Evolutionary conservation across 1,284 basidiomycete species (phyloP), one percentile per base, ranked within the genome.

Genomic region (Sparassis latifolia): DNA sequence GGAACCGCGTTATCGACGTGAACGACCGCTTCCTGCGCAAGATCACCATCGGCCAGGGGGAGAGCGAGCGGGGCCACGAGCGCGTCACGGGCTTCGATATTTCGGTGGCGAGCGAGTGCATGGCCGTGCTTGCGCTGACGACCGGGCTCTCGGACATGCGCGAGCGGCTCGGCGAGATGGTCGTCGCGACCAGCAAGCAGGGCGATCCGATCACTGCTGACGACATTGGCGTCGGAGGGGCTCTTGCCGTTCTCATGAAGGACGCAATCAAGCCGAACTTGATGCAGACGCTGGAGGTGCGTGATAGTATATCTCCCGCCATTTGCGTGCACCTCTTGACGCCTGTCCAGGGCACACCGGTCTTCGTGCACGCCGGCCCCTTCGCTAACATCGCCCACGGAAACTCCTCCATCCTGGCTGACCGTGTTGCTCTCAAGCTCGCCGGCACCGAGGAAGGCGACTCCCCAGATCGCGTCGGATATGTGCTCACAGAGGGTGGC

Each of bases 321-420:
- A 5, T 7, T n/a, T 42, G 2, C 12, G 27, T 41, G 3, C 33
- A 44, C 33, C 41, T 10, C 5, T 33, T 44, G 7, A 48, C 35
- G 10, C 5, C 35, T 9, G 45, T 47, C 6, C 54, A 85, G 82
- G 96, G 96, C 47, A 99, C 96, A 1, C 96, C 96, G 35, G 97
- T 99, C 53, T 98, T 99, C 66, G 97, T 99, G 5, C 96, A 99
- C 69, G 96, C 96, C 6, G 96, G 96, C 49, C 97, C 96, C 12
- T 99, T 99, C 67, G 96, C 96, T 58, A 99, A 99, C 77, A 99
- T 99, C 63, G 96, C 96, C 2, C 96, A 99, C 68, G 96, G 96
- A 52, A 99, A 99, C 76, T 98, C 95, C 10, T 98, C 95, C 44
- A 97, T 99, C 69, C 82, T 99, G 45, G 96, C 96, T 30, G 96